Evolutionary conservation across 768 basidiomycete species (phyloP), one percentile per base, ranked within the genome.

Genomic region (Cantharellus cinnabarinus): DNA sequence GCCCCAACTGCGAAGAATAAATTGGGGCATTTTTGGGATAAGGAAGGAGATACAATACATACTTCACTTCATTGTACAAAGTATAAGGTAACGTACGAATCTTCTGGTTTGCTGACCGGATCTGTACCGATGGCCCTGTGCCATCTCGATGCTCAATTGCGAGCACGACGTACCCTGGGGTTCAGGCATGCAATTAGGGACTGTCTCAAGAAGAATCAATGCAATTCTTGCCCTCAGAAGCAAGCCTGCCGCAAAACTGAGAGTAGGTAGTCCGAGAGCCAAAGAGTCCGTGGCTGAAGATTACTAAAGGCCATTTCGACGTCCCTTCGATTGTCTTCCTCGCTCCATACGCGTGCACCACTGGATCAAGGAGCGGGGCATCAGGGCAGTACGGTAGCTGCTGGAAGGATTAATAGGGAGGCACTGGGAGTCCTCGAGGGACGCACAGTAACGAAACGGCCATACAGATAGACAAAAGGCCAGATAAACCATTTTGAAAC

Each of bases 61-160:
- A 29, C 20, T 29, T 29, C 20, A 29, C 20, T 29, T 29, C 20
- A 29, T 29, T 29, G 20, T 29, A 29, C 20, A 29, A 29, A 29
- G 20, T 29, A 29, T 29, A 29, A 29, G 20, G 20, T 29, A 29
- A 29, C 20, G 20, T 29, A 29, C 20, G 20, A 29, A 29, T 29
- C 20, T 29, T 29, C 20, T 29, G 20, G 20, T 29, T 1, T 29
- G 20, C 20, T 29, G 0, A 50, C 41, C 53, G 41, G 50, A 51
- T 42, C n/a, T n/a, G 14, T 40, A 61, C 37, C 5, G 56, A 4
- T 0, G 80, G 79, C 2, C 77, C 81, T 2, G 83, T 82, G 0
- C 88, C 89, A 67, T 93, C 90, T 5, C 82, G 76, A 67, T 91
- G 89, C 66, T 91, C 86, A 34, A 91, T 66, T 3, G 86, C 82